These are phyloP conservation scores for Inga laurina DNA, from an alignment of 306 rosid genomes.

Conservation along the genomic window DNA sequence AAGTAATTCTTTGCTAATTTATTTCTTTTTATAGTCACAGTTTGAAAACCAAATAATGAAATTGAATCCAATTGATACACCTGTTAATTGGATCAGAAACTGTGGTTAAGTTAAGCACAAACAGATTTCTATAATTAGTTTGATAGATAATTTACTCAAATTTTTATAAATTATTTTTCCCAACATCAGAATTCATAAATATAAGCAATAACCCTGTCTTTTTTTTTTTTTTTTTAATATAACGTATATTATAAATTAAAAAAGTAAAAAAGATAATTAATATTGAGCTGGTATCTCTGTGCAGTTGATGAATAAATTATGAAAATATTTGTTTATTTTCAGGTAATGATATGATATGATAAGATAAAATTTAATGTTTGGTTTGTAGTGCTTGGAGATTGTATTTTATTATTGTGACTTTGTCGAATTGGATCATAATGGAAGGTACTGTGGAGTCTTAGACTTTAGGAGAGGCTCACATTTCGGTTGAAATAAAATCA, in stretches of 20 bases:
- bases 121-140: not conserved
- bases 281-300: not conserved
- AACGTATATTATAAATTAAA: not conserved
- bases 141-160: not conserved
- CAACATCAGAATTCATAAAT: not conserved
- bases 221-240: no score
- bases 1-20: no score
- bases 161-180: not conserved
- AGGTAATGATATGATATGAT: not conserved
- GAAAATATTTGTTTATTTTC: not conserved
- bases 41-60: not conserved
- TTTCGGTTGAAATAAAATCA: slow-evolving; percentile 37
- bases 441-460: slow-evolving; percentile 29
- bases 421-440: slow-evolving; percentile 25
- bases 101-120: not conserved
- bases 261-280: not conserved
- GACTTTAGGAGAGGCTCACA: slow-evolving; percentile 32
- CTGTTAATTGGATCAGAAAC: not conserved
- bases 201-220: not conserved
- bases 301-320: not conserved
- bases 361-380: not conserved
- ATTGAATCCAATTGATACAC: not conserved
- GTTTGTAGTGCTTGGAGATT: not conserved
- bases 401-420: slow-evolving; percentile 19
- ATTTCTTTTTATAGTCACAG: not conserved